phyloP scores from a whole-genome alignment of 495 filamentous ascomycete species.

The Parathielavia hyrcaniae region DNA sequence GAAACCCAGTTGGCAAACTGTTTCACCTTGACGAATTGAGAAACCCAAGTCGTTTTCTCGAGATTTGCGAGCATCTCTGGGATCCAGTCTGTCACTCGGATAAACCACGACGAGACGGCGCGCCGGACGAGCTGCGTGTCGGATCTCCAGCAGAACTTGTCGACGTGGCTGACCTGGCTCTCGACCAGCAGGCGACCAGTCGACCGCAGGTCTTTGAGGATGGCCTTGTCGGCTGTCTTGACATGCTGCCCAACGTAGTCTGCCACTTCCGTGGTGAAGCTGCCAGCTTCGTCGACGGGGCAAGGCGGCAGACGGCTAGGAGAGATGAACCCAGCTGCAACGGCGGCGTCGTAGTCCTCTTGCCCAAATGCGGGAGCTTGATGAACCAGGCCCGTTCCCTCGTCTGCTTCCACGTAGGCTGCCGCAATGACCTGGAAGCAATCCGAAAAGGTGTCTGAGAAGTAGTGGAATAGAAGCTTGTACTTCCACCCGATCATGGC shows the following conservation, averaged over 20 bases:
- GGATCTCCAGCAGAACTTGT: slow-evolving; percentile 88
- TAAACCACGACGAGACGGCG: slow-evolving; percentile 87
- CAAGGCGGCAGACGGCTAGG: slow-evolving; percentile 73
- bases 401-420: slow-evolving; percentile 77
- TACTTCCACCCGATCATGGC: slow-evolving; percentile 87
- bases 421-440: slow-evolving; percentile 78
- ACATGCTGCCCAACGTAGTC: slow-evolving; percentile 82
- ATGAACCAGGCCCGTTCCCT: slow-evolving; percentile 86
- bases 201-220: slow-evolving; percentile 76
- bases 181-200: slow-evolving; percentile 73
- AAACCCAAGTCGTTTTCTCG: slow-evolving; percentile 83
- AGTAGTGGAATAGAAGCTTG: slow-evolving; percentile 80
- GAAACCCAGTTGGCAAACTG: slow-evolving; percentile 54
- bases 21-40: slow-evolving; percentile 76
- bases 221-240: slow-evolving; percentile 81
- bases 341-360: slow-evolving; percentile 79
- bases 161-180: slow-evolving; percentile 78
- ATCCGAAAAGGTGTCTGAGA: slow-evolving; percentile 81
- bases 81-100: slow-evolving; percentile 71
- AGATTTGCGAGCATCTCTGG: slow-evolving; percentile 81
- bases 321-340: slow-evolving; percentile 66
- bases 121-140: slow-evolving; percentile 87
- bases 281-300: slow-evolving; percentile 71
- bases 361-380: slow-evolving; percentile 87
- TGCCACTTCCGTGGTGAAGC: slow-evolving; percentile 66